Evolutionary conservation across 345 rosid species (phyloP), one percentile per base, ranked within the genome.

Genomic region (Eucalyptus pauciflora): DNA sequence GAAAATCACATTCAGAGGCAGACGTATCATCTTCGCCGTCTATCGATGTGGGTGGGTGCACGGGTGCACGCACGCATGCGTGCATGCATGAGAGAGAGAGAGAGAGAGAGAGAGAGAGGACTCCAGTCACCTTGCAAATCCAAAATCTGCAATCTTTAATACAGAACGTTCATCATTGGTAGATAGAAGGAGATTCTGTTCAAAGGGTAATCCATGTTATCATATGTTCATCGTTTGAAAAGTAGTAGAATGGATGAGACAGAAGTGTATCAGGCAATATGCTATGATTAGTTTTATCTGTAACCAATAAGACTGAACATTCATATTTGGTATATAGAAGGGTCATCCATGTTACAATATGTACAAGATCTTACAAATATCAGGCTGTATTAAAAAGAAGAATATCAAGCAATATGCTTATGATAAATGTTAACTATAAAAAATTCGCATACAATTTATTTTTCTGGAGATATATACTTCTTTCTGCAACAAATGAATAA

Each of bases 131-230:
- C 99, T 97, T 86, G 99, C 99, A 94, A 98, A 98, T 92, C 99
- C 99, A 93, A 98, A 98, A 92, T 98, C 99, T 10, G 99, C 99
- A 90, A 98, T 97, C 96, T 96, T 98, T 93, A 98, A 90, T 90
- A 91, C 93, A 86, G 97, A 95, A 90, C 89, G 93, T 86, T 91
- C 88, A 46, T 94, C 96, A 87, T 91, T 95, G 88, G 95, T 91
- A 88, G 96, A 93, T 87, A 98, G 97, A 88, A 98, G 98, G 93
- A 98, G 99, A 93, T 98, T 98, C 99, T 98, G 98, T 91, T 58
- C 52, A 89, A 93, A 88, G 50, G 49, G 18, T 51, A 93, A 90
- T 67, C 87, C 88, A 91, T 76, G 87, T 94, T 91, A 91, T 29
- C 85, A 91, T 25, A 45, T 88, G 45, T 37, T 85, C 48, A 43